A percentile compares a stretch with the other conserved stretches of the same genome.
Conservation (phyloP, 352 stramenopile species). For the Stramenopiles sp. region DNA sequence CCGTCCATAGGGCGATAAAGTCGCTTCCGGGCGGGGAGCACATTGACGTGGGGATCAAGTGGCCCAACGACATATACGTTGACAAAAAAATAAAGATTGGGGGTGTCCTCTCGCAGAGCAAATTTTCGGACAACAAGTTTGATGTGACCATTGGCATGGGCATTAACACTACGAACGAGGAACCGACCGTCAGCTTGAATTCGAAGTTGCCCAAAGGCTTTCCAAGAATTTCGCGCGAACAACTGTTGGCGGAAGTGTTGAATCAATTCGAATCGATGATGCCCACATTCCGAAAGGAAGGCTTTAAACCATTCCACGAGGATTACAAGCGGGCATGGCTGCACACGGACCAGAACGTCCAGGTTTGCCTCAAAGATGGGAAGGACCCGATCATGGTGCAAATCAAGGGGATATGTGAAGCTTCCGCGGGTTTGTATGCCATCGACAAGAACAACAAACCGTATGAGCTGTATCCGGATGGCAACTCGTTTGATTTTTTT, state of each 20-base stretch:
- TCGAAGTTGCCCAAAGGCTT: slow-evolving; percentile 40
- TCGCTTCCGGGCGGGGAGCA: slow-evolving; percentile 28
- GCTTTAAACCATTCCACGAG: slow-evolving; percentile 54
- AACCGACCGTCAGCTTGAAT: slow-evolving; percentile 57
- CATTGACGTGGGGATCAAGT: slow-evolving; percentile 59
- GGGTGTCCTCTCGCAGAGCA: slow-evolving; percentile 63
- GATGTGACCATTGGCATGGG: slow-evolving; percentile 56
- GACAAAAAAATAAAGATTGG: slow-evolving; percentile 56
- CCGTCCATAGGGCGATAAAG: slow-evolving; percentile 51
- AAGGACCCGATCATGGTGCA: slow-evolving; percentile 28
- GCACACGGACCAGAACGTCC: slow-evolving; percentile 52
- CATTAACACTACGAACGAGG: slow-evolving; percentile 63
- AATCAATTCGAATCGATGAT: slow-evolving; percentile 64
- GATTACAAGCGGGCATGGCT: slow-evolving; percentile 58
- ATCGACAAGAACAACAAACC: slow-evolving; percentile 27
- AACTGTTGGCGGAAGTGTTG: slow-evolving; percentile 57
- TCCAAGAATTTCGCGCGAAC: slow-evolving; percentile 47
- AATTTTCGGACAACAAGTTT: slow-evolving; percentile 50
- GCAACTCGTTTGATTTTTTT: slow-evolving; percentile 66
- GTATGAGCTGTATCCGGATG: slow-evolving; percentile 61
- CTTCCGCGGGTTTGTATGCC: slow-evolving; percentile 49
- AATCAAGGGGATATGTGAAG: slow-evolving; percentile 39
- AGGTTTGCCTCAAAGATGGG: slow-evolving; percentile 33
- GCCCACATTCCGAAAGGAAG: slow-evolving; percentile 43
- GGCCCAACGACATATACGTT: slow-evolving; percentile 72